Base-by-base conservation (phyloP, 148 eudicot species). In the Camellia sinensis region DNA sequence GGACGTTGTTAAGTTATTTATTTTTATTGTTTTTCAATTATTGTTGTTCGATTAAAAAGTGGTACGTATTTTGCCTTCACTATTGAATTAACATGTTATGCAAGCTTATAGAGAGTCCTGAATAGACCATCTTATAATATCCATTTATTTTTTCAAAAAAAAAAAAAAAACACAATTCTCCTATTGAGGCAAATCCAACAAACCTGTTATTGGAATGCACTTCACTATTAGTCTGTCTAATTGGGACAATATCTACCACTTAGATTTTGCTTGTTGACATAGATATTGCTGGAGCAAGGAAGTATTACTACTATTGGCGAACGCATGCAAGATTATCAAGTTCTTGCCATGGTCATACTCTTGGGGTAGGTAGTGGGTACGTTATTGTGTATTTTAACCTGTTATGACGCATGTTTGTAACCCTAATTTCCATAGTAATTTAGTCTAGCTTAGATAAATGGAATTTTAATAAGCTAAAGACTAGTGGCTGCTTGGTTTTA, bases 251-350 rank as follows among this genome's bases (percentile, higher is more conserved):
- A 43, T 19, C 56, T 15, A 21, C 15, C 37, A 29, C 37, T 29
- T 29, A 29, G 37, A 29, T 71, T 66, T 79, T 19, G 0, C 15
- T 50, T 72, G 65, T 59, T 79, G 76, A 37, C 62, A 65, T 87
- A 95, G 99, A 87, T 90, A 71, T 81, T 96, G 82, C 82, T 96
- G 53, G 93, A 93, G 87, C 89, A 91, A 81, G 93, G 90, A 75
- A 83, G 77, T 70, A 79, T 80, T 66, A 79, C 82, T 68, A 74
- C 84, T 79, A 87, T 96, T 77, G 82, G 87, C 77, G 93, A 91
- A 56, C 91, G 93, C 70, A 87, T 96, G 93, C 89, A 93, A 77
- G 94, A 87, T 75, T 93, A 96, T 85, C 97, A 93, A 88, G 93
- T 92, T 74, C 86, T 94, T 82, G 99, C 98, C 57, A 96, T 92